Evolutionary conservation across 202 grass and related monocot species (phyloP).

Genomic region (Thinopyrum obtusiflorum): DNA sequence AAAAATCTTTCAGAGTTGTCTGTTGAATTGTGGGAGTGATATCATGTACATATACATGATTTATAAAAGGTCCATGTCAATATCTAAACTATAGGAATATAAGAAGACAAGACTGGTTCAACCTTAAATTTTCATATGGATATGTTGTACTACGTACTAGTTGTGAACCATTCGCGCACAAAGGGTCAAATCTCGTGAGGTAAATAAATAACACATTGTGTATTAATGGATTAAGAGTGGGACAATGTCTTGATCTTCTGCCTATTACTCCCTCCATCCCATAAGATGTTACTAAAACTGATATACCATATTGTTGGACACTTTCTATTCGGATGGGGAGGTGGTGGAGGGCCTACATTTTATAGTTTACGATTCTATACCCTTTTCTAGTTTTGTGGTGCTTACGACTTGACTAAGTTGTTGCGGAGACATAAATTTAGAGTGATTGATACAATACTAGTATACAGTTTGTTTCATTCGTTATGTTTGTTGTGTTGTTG

Average conservation of each 20-base stretch:
- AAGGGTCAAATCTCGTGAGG: not conserved
- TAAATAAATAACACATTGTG: not conserved
- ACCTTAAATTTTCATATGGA: not conserved
- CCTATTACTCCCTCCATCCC: no score
- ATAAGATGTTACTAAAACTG: no score
- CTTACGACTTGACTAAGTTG: not conserved
- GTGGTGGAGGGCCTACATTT: not conserved
- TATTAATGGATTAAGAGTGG: not conserved
- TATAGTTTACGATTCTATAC: no score
- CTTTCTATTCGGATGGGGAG: not conserved
- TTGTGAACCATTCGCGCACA: not conserved
- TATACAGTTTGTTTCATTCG: not conserved
- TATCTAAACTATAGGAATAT: not conserved
- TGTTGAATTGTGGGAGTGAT: not conserved
- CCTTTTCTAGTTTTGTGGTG: not conserved
- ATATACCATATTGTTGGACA: no score
- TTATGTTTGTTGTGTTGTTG: not conserved
- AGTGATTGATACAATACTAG: no score
- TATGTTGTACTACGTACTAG: not conserved
- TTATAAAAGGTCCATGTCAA: not conserved
- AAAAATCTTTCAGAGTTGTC: not conserved
- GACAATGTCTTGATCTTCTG: not conserved
- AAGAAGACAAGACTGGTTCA: not conserved
- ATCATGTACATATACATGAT: not conserved
- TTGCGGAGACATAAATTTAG: not conserved